Base-by-base conservation (phyloP, 139 green algal genomes). In the Closterium sp. region DNA sequence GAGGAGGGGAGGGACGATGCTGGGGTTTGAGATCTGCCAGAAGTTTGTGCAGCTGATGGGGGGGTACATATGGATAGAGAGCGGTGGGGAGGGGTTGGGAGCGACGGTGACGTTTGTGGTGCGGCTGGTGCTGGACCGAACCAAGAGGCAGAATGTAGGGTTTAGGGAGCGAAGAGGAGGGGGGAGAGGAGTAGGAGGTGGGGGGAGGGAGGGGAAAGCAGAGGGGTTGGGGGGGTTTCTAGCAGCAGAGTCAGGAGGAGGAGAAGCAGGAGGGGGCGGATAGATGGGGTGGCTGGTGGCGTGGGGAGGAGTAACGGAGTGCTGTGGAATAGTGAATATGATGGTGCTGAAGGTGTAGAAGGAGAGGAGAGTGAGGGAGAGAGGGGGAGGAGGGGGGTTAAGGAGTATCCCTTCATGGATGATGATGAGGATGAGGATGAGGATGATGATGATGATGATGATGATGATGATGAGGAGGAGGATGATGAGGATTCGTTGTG, bases 41-140 rank as follows among this genome's bases (percentile, higher is more conserved):
- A 95, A 96, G 43, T 96, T 98, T 89, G 89, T 91, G 21, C 89
- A 97, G 91, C 94, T 96, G 3, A 98, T 98, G 97, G 92, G 92
- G 0, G 97, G 97, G 19, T 69, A 91, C 38, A 97, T 98, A 90
- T 97, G 96, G 83, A 92, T 92, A 23, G 30, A 76, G 84, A 91
- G 89, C 84, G 21, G 2, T 28, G 89, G 84, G 16, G 0, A 34
- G 32, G 19, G 64, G 21, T 32, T 84, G 83, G 89, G 89, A 1
- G 28, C 84, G 25, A 91, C 89, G 32, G n/a, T 36, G 34, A 91
- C 66, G 25, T 64, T 81, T 30, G 76, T 91, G 0, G 89, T 91
- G 84, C 89, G 89, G n/a, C 4, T 91, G 28, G n/a, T 32, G 69
- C 35, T 91, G 69, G 88, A 90, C 25, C 34, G n/a, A 33, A 33